These are phyloP conservation scores for Akanthomyces lecanii DNA, from an alignment of 2,329 filamentous ascomycete genomes.

Conservation along the genomic window DNA sequence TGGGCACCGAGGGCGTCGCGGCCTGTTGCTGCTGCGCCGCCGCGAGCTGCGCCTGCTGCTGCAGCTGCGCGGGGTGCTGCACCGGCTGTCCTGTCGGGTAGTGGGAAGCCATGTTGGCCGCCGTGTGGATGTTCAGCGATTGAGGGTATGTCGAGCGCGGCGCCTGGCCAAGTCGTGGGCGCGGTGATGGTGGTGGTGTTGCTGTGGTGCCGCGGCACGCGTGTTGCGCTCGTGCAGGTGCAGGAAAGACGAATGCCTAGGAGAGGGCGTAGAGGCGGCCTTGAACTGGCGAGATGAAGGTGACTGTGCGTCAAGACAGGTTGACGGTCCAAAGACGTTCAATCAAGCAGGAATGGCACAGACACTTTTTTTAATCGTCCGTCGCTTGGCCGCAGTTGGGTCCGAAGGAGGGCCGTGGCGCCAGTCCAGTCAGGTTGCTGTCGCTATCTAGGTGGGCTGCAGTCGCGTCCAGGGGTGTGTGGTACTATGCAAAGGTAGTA, in stretches of 20 bases:
- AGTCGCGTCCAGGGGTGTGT: not conserved
- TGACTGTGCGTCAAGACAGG: not conserved
- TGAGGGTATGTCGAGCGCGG: not conserved
- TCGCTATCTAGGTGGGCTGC: not conserved
- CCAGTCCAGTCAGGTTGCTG: not conserved
- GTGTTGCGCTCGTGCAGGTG: not conserved
- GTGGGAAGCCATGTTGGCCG: not conserved
- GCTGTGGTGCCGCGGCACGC: not conserved
- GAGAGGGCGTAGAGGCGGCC: not conserved
- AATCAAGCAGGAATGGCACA: not conserved
- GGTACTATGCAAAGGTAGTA: not conserved
- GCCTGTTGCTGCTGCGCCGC: not conserved
- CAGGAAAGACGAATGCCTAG: not conserved
- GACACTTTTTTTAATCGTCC: not conserved
- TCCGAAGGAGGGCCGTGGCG: not conserved
- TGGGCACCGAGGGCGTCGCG: conserved; percentile 43
- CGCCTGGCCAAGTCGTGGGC: not conserved
- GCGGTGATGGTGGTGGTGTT: not conserved
- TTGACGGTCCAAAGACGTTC: not conserved
- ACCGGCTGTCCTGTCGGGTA: not conserved
- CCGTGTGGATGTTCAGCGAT: not conserved
- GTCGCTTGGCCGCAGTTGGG: not conserved
- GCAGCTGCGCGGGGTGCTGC: conserved; percentile 1
- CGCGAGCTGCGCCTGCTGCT: not conserved
- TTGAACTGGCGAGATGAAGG: not conserved